A percentile compares a stretch with the other conserved stretches of the same genome.
Evolutionary conservation across 495 filamentous ascomycete species (phyloP).

Genomic region (Antarctomyces pellizariae): DNA sequence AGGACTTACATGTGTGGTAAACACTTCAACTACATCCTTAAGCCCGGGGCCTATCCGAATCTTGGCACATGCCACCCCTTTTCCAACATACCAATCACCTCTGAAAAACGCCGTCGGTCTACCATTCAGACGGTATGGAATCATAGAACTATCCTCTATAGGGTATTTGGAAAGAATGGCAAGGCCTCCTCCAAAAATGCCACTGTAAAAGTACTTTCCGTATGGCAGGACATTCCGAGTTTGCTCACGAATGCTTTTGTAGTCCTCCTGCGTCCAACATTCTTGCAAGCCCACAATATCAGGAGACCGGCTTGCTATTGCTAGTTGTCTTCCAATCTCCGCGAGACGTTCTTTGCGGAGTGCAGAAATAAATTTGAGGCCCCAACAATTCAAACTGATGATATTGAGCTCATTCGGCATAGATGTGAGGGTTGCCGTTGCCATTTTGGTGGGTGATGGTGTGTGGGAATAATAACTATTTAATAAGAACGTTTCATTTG

Average conservation of each 20-base stretch:
- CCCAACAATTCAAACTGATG: constrained; percentile 88
- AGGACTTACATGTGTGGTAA: constrained; percentile 55
- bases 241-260: constrained; percentile 50
- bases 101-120: constrained; percentile 80
- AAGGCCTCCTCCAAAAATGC: constrained; percentile 70
- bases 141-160: constrained; percentile 80
- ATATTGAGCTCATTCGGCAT: constrained; percentile 40
- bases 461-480: no score
- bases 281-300: constrained; percentile 89
- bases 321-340: constrained; percentile 62
- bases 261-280: constrained; percentile 86
- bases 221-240: constrained; percentile 67
- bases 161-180: constrained; percentile 91
- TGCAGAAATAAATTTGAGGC: constrained; percentile 68
- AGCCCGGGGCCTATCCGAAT: constrained; percentile 44
- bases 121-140: constrained; percentile 75
- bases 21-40: constrained; percentile 66
- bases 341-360: constrained; percentile 54
- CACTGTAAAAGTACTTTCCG: constrained; percentile 82
- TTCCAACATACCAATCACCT: constrained; percentile 88
- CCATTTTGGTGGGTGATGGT: no score
- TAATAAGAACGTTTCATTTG: no score
- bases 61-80: constrained; percentile 72
- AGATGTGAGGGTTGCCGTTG: constrained; percentile 5
- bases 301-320: constrained; percentile 38